Evolutionary conservation across 768 basidiomycete genomes (phyloP).

Genomic region (Mycena amicta): DNA sequence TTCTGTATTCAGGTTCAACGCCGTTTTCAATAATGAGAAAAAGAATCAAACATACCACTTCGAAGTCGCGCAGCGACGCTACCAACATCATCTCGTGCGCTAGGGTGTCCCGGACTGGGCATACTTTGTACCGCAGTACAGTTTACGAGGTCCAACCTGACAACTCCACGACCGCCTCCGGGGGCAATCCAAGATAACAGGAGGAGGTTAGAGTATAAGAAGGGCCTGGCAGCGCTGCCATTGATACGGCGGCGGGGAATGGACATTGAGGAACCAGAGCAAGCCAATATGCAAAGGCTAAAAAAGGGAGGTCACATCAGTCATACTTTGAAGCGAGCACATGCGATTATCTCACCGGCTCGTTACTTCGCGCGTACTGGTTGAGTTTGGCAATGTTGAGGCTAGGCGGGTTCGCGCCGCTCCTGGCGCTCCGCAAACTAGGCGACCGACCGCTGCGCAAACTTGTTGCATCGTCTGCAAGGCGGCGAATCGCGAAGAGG

Average conservation of each 20-base stretch:
- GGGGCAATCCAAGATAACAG: conserved; percentile 86
- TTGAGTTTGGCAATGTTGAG: conserved; percentile 49
- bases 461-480: conserved; percentile 36
- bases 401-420: conserved; percentile 46
- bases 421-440: conserved; percentile 30
- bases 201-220: conserved; percentile 80
- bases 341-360: conserved; percentile 46
- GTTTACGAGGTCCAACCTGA: conserved; percentile 84
- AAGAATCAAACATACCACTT: conserved; percentile 38
- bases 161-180: conserved; percentile 80
- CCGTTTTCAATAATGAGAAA: conserved; percentile 2
- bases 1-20: neutral
- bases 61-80: conserved; percentile 77
- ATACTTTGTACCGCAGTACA: conserved; percentile 85
- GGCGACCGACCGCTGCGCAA: conserved; percentile 15
- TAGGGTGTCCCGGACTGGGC: conserved; percentile 78
- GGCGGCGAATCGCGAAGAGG: conserved; percentile 42
- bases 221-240: conserved; percentile 85
- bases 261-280: conserved; percentile 93
- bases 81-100: conserved; percentile 83
- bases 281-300: conserved; percentile 86
- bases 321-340: conserved; percentile 12
- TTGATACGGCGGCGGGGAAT: conserved; percentile 72
- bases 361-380: conserved; percentile 50
- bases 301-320: conserved; percentile 24